A percentile compares a stretch with the other conserved stretches of the same genome.
Evolutionary conservation across 768 basidiomycete genomes (phyloP).

Genomic region (Hypsizygus marmoreus): DNA sequence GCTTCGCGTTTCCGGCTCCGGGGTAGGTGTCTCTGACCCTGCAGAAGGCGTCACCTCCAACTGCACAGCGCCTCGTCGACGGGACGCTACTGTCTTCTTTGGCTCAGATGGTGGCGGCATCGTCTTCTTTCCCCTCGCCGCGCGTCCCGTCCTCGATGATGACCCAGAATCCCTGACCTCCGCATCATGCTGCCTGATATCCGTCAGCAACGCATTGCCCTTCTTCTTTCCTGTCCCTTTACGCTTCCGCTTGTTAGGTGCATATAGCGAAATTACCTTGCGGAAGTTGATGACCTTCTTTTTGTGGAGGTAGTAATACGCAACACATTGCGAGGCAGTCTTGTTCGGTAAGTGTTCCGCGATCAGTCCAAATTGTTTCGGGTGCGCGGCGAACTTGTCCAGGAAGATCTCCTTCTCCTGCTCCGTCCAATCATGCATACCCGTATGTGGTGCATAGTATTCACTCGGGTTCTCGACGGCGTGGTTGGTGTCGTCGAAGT

Average conservation of each 20-base stretch:
- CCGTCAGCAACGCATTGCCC: conserved; percentile 78
- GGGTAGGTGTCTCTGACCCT: conserved; percentile 54
- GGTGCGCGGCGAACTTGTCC: conserved; percentile 79
- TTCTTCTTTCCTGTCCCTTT: conserved; percentile 71
- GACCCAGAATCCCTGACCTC: conserved; percentile 43
- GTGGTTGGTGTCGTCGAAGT: conserved; percentile 87
- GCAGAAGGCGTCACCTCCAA: conserved; percentile 52
- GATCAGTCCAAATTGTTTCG: conserved; percentile 96
- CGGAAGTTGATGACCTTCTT: conserved; percentile 85
- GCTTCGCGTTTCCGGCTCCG: conserved; percentile 55
- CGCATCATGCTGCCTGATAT: conserved; percentile 78
- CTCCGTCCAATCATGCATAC: conserved; percentile 86
- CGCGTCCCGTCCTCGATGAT: conserved; percentile 35
- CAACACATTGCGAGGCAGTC: conserved; percentile 85
- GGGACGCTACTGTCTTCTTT: conserved; percentile 32
- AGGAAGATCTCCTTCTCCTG: conserved; percentile 79
- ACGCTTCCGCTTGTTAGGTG: conserved; percentile 65
- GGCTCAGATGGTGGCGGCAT: conserved; percentile 21
- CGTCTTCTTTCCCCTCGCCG: conserved; percentile 44
- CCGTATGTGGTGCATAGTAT: conserved; percentile 73
- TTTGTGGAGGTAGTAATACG: conserved; percentile 95
- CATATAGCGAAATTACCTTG: conserved; percentile 66
- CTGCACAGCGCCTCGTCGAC: conserved; percentile 42
- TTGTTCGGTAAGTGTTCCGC: conserved; percentile 81
- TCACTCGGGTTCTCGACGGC: conserved; percentile 72